Conservation (phyloP, 352 stramenopile genomes). For the Phytophthora syringae region DNA sequence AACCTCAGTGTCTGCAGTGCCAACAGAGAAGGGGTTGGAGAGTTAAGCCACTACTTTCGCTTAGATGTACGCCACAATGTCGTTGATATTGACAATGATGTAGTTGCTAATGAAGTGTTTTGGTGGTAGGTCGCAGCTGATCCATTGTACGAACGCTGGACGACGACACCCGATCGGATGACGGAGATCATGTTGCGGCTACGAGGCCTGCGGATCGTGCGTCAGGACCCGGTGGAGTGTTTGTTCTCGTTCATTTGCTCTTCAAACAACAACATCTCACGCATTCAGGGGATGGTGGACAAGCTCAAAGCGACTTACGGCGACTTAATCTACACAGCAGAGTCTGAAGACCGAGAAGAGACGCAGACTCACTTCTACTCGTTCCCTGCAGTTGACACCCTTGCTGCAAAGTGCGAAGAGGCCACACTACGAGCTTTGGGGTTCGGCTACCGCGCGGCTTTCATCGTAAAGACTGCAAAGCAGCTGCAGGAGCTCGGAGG, state of each 20-base stretch:
- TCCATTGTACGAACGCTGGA: constrained; percentile 88
- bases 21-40: constrained; percentile 49
- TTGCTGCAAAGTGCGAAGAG: constrained; percentile 80
- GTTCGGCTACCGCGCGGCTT: constrained; percentile 92
- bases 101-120: constrained; percentile 1
- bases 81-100: not conserved
- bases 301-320: constrained; percentile 92
- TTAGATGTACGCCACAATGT: constrained; percentile 55
- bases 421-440: constrained; percentile 82
- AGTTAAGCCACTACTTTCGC: constrained; percentile 91
- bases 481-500: constrained; percentile 74
- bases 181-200: constrained; percentile 77
- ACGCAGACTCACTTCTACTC: constrained; percentile 64
- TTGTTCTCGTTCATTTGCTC: constrained; percentile 98
- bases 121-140: constrained; percentile 30
- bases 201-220: constrained; percentile 90
- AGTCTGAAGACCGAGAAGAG: constrained; percentile 3
- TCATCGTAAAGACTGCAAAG: constrained; percentile 84
- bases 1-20: constrained; percentile 28
- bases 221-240: constrained; percentile 96
- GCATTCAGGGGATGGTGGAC: constrained; percentile 95
- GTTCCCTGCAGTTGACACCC: constrained; percentile 90
- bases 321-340: constrained; percentile 48
- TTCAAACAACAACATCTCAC: constrained; percentile 98
- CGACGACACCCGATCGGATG: constrained; percentile 58